Conservation (phyloP, 495 filamentous ascomycete genomes). For the Annulohypoxylon nitens region DNA sequence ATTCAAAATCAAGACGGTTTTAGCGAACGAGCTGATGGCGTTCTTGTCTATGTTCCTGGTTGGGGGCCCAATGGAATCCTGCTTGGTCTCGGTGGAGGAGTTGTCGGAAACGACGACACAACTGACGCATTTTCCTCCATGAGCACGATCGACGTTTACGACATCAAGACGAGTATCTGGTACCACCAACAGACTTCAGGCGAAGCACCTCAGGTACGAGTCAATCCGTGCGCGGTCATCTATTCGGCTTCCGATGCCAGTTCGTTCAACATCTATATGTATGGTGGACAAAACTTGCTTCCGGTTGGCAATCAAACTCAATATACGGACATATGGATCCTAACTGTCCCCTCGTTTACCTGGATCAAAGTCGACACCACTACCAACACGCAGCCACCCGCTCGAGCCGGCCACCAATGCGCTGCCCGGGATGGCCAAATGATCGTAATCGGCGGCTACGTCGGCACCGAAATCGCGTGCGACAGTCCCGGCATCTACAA, state of each 20-base stretch:
- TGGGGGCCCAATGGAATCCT: conserved; percentile 77
- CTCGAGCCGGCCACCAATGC: conserved; percentile 77
- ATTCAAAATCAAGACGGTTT: conserved; percentile 73
- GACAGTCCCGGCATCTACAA: conserved; percentile 78
- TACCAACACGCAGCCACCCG: conserved; percentile 67
- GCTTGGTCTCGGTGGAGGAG: conserved; percentile 76
- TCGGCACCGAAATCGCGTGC: conserved; percentile 70
- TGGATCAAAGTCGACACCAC: conserved; percentile 74
- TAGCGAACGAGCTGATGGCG: conserved; percentile 77
- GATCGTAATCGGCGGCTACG: conserved; percentile 78
- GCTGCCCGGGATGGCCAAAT: conserved; percentile 77
- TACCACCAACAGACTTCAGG: conserved; percentile 80
- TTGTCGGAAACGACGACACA: conserved; percentile 51
- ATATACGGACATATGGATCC: conserved; percentile 82
- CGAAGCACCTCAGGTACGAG: conserved; percentile 71
- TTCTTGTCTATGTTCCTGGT: conserved; percentile 77
- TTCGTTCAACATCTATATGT: conserved; percentile 81
- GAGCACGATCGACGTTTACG: conserved; percentile 80
- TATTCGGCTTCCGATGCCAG: conserved; percentile 78
- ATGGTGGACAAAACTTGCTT: conserved; percentile 77
- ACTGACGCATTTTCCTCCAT: conserved; percentile 73
- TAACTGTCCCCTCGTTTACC: conserved; percentile 79
- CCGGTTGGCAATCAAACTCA: conserved; percentile 62
- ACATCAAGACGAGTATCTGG: conserved; percentile 81
- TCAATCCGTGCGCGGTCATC: conserved; percentile 80